Conservation (phyloP, 768 basidiomycete genomes). For the Dentipellis fragilis region DNA sequence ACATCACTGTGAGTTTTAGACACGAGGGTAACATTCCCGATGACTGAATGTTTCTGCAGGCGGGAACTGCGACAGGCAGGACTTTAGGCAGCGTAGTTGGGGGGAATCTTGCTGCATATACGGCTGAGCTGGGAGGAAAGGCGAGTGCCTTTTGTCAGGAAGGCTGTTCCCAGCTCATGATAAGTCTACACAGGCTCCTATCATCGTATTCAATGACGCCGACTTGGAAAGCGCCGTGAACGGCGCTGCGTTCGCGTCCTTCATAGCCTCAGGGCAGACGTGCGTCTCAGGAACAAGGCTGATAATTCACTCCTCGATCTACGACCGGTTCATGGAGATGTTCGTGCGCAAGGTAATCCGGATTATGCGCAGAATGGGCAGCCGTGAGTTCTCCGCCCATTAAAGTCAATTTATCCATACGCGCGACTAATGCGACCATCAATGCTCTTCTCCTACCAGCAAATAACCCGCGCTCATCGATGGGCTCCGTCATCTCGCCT, state of each 20-base stretch:
- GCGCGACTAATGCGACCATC: neutral
- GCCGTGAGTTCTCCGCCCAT: conserved; percentile 35
- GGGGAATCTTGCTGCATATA: conserved; percentile 60
- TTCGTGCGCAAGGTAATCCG: conserved; percentile 55
- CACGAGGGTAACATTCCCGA: no score
- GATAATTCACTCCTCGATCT: conserved; percentile 59
- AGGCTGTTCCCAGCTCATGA: no score
- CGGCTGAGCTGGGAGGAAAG: conserved; percentile 84
- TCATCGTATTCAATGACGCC: conserved; percentile 72
- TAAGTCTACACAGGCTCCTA: conserved; percentile 47
- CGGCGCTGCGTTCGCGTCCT: conserved; percentile 74
- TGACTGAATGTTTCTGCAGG: conserved; percentile 28
- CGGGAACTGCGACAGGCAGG: conserved; percentile 72
- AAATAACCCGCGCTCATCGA: conserved; percentile 54
- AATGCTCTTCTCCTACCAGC: no score
- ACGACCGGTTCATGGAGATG: conserved; percentile 51
- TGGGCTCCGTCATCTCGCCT: conserved; percentile 73
- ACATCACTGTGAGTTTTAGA: conserved; percentile 55
- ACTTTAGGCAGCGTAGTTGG: conserved; percentile 65
- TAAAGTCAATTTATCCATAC: no score
- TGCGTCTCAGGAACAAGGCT: conserved; percentile 89
- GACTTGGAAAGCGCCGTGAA: conserved; percentile 69
- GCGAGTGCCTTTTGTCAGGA: conserved; percentile 21
- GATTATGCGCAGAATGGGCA: conserved; percentile 64
- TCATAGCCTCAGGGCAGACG: conserved; percentile 83